Evolutionary conservation across 257 asterid species (phyloP), one percentile per base, ranked within the genome.

Genomic region (Solanum chiquidenum): DNA sequence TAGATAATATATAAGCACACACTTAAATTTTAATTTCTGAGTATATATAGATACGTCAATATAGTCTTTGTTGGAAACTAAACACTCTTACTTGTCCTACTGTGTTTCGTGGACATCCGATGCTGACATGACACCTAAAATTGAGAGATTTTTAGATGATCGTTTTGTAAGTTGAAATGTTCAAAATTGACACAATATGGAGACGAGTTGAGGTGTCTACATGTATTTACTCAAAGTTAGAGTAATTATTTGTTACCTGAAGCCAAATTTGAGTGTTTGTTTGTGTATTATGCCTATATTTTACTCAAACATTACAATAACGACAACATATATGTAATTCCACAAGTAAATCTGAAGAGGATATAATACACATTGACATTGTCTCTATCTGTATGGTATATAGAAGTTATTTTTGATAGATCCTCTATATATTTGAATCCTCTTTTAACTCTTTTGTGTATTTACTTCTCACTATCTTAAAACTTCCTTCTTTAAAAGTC

Each of bases 301-400:
- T 60, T 9, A 60, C 29, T n/a, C 29, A 60, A 23, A 60, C 69
- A 60, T 23, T 60, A 23, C 29, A 60, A 4, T 9, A 23, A 60
- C 27, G 21, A 58, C 13, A 21, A 60, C 68, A 52, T 49, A 49
- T 5, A 0, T 55, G 5, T 20, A 55, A 7, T 7, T 1, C 5
- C 12, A 55, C 11, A 55, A 55, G 11, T 55, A 55, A 20, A 8
- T 62, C 3, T 9, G 1, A 62, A 10, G 27, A 62, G 6, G 6
- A 2, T 23, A 62, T 0, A 2, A 62, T 23, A 0, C 25, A 62
- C 0, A 1, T n/a, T 1, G 13, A 23, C 13, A 62, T 23, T 62
- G 6, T 4, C 6, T n/a, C 7, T 60, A 23, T 3, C 5, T 55
- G 3, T 9, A 0, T 58, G 2, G 10, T 58, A 3, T 58, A 3